Evolutionary conservation across 108 stramenopile species (phyloP).

Genomic region (Fistulifera pelliculosa): DNA sequence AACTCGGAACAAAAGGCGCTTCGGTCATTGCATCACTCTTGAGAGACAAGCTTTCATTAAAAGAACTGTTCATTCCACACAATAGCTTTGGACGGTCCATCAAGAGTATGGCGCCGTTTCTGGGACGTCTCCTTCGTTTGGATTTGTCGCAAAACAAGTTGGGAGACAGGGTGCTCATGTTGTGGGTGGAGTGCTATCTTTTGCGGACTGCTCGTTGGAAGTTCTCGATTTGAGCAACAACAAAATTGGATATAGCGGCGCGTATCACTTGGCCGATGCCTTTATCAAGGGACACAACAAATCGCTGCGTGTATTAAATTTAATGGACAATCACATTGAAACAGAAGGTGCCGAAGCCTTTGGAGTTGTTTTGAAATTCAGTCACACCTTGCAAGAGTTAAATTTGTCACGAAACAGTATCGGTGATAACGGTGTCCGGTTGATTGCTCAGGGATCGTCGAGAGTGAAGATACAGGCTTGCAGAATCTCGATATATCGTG

Average conservation of each 20-base stretch:
- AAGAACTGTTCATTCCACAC: constrained; percentile 26
- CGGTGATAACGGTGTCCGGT: constrained; percentile 16
- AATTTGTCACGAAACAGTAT: constrained; percentile 13
- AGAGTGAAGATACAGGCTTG: constrained; percentile 16
- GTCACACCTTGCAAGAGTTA: constrained; percentile 24
- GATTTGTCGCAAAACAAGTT: constrained; percentile 42
- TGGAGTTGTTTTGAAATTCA: constrained; percentile 17
- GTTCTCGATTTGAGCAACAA: constrained; percentile 22
- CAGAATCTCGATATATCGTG: constrained; percentile 33
- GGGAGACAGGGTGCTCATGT: constrained; percentile 10
- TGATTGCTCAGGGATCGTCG: constrained; percentile 18
- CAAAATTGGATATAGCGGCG: constrained; percentile 18
- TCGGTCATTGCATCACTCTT: constrained; percentile 17
- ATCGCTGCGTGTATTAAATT: constrained; percentile 14
- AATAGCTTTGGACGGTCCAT: constrained; percentile 40
- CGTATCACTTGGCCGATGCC: constrained; percentile 15
- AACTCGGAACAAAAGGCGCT: constrained; percentile 22
- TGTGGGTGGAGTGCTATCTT: constrained; percentile 8
- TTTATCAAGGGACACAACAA: constrained; percentile 13
- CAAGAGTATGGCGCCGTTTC: constrained; percentile 17
- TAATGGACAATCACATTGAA: constrained; percentile 18
- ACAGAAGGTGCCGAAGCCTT: constrained; percentile 29
- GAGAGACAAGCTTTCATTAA: constrained; percentile 16
- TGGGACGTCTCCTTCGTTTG: constrained; percentile 19
- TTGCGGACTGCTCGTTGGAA: neutral